phyloP scores from a whole-genome alignment of 345 rosid species.

The Aquilaria malaccensis region DNA sequence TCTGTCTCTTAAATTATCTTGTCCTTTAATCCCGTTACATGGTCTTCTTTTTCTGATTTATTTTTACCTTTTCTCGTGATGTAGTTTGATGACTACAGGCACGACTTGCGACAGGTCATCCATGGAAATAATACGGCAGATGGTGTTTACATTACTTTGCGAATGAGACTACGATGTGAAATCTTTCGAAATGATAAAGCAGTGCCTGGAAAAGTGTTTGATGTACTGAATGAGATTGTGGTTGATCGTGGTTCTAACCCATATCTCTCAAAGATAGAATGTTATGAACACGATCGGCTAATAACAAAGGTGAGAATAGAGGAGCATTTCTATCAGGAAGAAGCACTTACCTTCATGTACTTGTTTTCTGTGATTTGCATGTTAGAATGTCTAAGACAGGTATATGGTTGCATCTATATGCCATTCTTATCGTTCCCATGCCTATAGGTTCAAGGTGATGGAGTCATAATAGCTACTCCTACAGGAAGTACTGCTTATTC shows the following conservation, averaged over 20 bases:
- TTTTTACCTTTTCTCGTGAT: constrained; percentile 8
- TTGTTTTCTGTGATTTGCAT: constrained; percentile 1
- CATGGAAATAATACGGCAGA: constrained; percentile 77
- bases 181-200: constrained; percentile 85
- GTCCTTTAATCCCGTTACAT: constrained; percentile 8
- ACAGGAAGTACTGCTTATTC: constrained; percentile 99
- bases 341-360: background rate
- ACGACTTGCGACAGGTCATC: constrained; percentile 78
- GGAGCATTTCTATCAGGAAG: background rate
- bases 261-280: constrained; percentile 94
- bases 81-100: constrained; percentile 77
- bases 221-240: constrained; percentile 84
- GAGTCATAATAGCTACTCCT: constrained; percentile 97
- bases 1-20: constrained; percentile 11
- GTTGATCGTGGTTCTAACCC: constrained; percentile 99
- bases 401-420: background rate
- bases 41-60: constrained; percentile 9
- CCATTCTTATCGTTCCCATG: constrained; percentile 8
- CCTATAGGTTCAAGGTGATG: constrained; percentile 94
- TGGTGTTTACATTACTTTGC: constrained; percentile 94
- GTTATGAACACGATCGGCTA: constrained; percentile 91
- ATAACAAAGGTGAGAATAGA: constrained; percentile 73
- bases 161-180: constrained; percentile 92
- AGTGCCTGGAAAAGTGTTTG: constrained; percentile 91
- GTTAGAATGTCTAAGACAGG: constrained; percentile 7